Percentiles rank a stretch among this genome's conserved stretches.
Conservation (phyloP, 495 filamentous ascomycete genomes). For the Immersiella caudata region DNA sequence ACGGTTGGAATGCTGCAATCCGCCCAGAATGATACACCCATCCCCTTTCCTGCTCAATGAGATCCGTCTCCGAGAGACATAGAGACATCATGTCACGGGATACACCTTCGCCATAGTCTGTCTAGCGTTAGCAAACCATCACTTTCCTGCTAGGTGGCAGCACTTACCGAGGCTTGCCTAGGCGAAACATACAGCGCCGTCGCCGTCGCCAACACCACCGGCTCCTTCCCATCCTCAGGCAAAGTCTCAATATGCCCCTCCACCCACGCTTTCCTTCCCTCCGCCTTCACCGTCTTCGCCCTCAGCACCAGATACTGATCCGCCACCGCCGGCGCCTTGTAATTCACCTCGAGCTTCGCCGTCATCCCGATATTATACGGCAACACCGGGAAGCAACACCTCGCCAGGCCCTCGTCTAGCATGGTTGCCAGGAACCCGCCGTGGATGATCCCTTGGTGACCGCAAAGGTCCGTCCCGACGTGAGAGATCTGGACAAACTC, state of each 20-base stretch:
- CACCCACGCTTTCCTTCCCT: slow-evolving; percentile 97
- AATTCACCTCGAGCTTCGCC: slow-evolving; percentile 88
- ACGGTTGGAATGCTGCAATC: neutral
- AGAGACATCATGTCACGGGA: slow-evolving; percentile 34
- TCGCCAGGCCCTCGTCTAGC: slow-evolving; percentile 86
- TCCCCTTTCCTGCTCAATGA: neutral
- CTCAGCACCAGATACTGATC: slow-evolving; percentile 76
- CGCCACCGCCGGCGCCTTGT: slow-evolving; percentile 76
- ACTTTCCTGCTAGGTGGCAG: neutral
- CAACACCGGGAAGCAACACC: slow-evolving; percentile 88
- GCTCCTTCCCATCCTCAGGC: slow-evolving; percentile 47
- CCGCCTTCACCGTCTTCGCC: slow-evolving; percentile 82
- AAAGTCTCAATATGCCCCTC: slow-evolving; percentile 88
- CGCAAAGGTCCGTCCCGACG: slow-evolving; percentile 80
- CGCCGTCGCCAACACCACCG: slow-evolving; percentile 38
- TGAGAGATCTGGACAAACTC: slow-evolving; percentile 74
- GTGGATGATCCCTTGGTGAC: slow-evolving; percentile 90
- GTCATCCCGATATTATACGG: slow-evolving; percentile 90
- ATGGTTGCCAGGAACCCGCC: slow-evolving; percentile 90
- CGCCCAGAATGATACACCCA: neutral
- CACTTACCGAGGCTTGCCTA: slow-evolving; percentile 72
- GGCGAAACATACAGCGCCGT: slow-evolving; percentile 91
- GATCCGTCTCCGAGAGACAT: neutral
- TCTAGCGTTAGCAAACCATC: slow-evolving; percentile 8
- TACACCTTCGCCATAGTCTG: slow-evolving; percentile 51